These are phyloP conservation scores for Scleroderma bovista DNA, from an alignment of 768 basidiomycete genomes.

Conservation along the genomic window DNA sequence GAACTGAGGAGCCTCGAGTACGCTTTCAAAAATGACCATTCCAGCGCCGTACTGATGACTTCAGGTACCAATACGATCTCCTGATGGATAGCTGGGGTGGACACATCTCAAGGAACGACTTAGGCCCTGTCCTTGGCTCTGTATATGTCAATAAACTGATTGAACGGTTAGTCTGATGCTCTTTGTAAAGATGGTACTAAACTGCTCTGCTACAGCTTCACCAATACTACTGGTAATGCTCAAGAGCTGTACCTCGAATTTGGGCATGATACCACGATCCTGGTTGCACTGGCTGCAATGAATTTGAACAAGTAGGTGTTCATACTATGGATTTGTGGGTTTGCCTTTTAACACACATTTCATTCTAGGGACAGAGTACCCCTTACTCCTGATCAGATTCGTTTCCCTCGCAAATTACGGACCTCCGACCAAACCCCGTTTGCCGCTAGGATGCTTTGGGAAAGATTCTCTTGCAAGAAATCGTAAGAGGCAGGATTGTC, in stretches of 20 bases:
- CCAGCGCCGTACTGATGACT: neutral
- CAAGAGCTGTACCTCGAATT: constrained; percentile 35
- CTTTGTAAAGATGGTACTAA: neutral
- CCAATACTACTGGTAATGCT: constrained; percentile 30
- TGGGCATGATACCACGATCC: constrained; percentile 38
- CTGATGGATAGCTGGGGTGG: constrained; percentile 35
- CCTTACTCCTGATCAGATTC: constrained; percentile 24
- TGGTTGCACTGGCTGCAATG: constrained; percentile 34
- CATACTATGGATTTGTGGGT: constrained; percentile 15
- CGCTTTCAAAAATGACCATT: constrained; percentile 4
- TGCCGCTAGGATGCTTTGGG: constrained; percentile 40
- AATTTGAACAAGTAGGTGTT: constrained; percentile 29
- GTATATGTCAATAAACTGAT: constrained; percentile 36
- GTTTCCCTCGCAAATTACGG: constrained; percentile 29
- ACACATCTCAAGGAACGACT: constrained; percentile 26
- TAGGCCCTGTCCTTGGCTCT: constrained; percentile 35
- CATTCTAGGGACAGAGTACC: constrained; percentile 27
- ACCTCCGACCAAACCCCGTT: constrained; percentile 41
- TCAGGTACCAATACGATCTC: constrained; percentile 36
- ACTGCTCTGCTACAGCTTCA: constrained; percentile 18
- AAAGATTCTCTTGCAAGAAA: constrained; percentile 33
- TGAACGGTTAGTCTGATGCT: constrained; percentile 24
- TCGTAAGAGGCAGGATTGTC: constrained; percentile 23
- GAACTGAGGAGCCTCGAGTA: constrained; percentile 36
- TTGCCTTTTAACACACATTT: constrained; percentile 1